Evolutionary conservation across 73 alveolate genomes (phyloP), one percentile per base, ranked within the genome.

Genomic region (Stentor coeruleus): DNA sequence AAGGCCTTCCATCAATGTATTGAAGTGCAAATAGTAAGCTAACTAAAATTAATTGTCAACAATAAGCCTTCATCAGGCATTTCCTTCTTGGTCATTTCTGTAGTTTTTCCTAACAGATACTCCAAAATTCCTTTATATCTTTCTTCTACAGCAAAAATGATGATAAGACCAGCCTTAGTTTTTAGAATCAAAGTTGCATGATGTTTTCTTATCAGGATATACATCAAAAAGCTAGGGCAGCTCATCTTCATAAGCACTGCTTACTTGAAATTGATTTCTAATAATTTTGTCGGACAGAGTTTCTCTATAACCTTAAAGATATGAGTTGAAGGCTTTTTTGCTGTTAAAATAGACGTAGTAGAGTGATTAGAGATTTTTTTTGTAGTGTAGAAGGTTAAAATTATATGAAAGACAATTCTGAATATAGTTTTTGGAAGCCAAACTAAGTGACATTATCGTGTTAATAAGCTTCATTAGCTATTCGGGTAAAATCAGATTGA

Each of bases 271-370:
- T 86, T 90, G 94, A 77, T 95, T 89, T 59, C 93, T 82, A 28
- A 93, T 88, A 60, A 95, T 96, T 85, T 96, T 96, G 91, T 95
- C 99, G 82, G 95, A 96, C 74, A 96, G 89, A 14, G 99, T 96
- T 73, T 88, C 96, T 80, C 86, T 93, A 73, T 91, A 92, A 11
- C 81, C 90, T 49, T 37, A 1, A 31, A 15, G 26, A 77, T 81
- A 66, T 93, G 93, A 83, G 86, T 41, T 75, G 92, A 90, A 59
- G 98, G 75, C 82, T 89, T 37, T 59, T 76, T 26, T 82, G 92
- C 74, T 90, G 97, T 66, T 37, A 66, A 31, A 66, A 31, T 20
- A 20, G n/a, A 14, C 79, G 79, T 20, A 31, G 14, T 33, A 66
- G n/a, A 28, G 37, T 1, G 33, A 0, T 20, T 26, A 66, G 39